These are phyloP conservation scores for Scorias spongiosa DNA, from an alignment of 2,329 filamentous ascomycete species.

Conservation along the genomic window DNA sequence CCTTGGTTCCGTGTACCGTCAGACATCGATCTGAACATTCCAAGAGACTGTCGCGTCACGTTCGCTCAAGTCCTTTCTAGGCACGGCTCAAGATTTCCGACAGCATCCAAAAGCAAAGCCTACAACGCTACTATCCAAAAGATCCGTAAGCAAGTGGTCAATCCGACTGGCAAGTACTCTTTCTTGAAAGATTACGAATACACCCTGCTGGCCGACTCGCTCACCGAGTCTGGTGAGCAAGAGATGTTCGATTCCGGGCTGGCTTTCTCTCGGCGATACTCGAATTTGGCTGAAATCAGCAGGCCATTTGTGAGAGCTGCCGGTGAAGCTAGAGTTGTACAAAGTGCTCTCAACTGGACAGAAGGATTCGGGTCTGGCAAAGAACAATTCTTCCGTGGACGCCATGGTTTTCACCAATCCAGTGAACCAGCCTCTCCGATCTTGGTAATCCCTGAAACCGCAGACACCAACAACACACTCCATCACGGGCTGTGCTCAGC, in stretches of 20 bases:
- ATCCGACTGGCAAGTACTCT: conserved; percentile 46
- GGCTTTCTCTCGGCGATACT: conserved; percentile 63
- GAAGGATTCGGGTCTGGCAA: conserved; percentile 50
- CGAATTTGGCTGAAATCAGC: conserved; percentile 38
- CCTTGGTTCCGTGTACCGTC: conserved; percentile 67
- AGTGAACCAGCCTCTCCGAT: conserved; percentile 39
- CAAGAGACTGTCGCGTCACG: conserved; percentile 54
- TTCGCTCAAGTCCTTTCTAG: conserved; percentile 72
- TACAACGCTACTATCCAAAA: conserved; percentile 51
- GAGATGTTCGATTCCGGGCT: conserved; percentile 61
- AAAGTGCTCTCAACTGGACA: conserved; percentile 62
- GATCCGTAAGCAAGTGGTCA: conserved; percentile 43
- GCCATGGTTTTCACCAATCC: conserved; percentile 19
- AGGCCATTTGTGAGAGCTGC: conserved; percentile 60
- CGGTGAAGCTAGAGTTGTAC: conserved; percentile 54
- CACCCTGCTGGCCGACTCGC: conserved; percentile 50
- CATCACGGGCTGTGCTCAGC: conserved; percentile 55
- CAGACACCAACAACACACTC: conserved; percentile 64
- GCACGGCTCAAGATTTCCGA: conserved; percentile 75
- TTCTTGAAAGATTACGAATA: conserved; percentile 64
- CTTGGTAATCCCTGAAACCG: conserved; percentile 53
- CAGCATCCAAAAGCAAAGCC: conserved; percentile 41
- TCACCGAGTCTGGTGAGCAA: conserved; percentile 52
- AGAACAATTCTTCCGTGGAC: conserved; percentile 27
- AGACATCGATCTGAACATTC: conserved; percentile 43